Base-by-base conservation (phyloP, 2,329 filamentous ascomycete species). In the Curvularia sp. region DNA sequence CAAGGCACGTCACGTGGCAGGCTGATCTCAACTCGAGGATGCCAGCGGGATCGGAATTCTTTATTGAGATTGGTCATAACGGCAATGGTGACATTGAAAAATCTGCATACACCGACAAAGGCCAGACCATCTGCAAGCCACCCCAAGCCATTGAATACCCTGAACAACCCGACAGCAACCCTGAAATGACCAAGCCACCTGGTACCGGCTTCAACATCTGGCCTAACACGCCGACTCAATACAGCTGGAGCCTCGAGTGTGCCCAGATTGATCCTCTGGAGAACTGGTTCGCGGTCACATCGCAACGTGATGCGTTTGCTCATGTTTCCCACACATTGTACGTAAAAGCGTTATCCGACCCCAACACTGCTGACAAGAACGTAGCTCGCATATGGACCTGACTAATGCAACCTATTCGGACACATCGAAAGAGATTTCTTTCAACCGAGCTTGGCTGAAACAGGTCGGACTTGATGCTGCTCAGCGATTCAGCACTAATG, bases 291-390 rank as follows among this genome's bases (percentile, higher is more conserved):
- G 73, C 78, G 25, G 81, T 69, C n/a, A 52, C 77, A 8, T 61
- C 60, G 3, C 86, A 87, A 68, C 78, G 80, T 21, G 80, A 87
- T 70, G 74, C 77, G 10, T 88, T 86, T 69, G 82, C 80, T 7
- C 82, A 86, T 51, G 76, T 88, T n/a, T 86, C 85, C 1, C 86
- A 88, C 72, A 88, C 86, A 1, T 88, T 87, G 72, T 76, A 68
- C 49, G 73, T 61, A 27, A 8, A 8, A 3, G 23, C 9, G 7
- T 19, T 19, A 28, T 13, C 9, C 5, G 3, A 8, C 13, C 28
- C 30, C 48, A 21, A n/a, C 27, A 47, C 6, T 19, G 10, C 61
- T 68, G 38, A 67, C 51, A 9, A 1, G 27, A 15, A 3, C 15
- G 0, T 28, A 75, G 73, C 71, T 84, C 84, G 2, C 86, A 88